Percentiles rank a stretch among this genome's conserved stretches.
Evolutionary conservation across 257 asterid genomes (phyloP).

Genomic region (Solanum sitiens): DNA sequence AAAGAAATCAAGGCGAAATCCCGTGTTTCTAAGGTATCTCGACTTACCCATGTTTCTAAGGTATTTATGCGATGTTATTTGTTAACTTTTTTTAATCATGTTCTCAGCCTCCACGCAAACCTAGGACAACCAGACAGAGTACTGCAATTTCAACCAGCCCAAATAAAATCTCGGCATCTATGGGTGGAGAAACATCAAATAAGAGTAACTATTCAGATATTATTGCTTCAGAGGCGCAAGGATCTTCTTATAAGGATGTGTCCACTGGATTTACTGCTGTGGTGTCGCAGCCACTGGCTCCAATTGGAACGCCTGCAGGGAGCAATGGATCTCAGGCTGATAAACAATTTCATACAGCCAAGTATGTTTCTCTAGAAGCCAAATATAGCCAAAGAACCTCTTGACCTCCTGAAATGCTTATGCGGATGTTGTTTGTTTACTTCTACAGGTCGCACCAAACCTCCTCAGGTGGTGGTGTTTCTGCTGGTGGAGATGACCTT

Average conservation of each 20-base stretch:
- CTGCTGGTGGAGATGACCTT: conserved; percentile 34
- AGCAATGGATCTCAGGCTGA: conserved; percentile 41
- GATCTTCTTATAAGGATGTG: conserved; percentile 28
- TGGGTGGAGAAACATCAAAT: conserved; percentile 29
- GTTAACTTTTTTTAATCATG: neutral
- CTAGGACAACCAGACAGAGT: conserved; percentile 37
- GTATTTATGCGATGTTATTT: neutral
- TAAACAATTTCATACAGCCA: conserved; percentile 19
- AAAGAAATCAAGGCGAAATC: conserved; percentile 78
- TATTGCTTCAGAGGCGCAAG: conserved; percentile 35
- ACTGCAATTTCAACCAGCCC: conserved; percentile 29
- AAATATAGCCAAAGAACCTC: neutral
- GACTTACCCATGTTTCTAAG: neutral
- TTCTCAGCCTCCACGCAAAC: conserved; percentile 48
- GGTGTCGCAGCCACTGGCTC: conserved; percentile 48
- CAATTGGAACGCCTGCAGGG: conserved; percentile 56
- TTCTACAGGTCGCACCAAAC: conserved; percentile 42
- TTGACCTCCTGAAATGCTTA: neutral
- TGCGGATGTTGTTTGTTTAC: conserved; percentile 3
- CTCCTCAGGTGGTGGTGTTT: conserved; percentile 22
- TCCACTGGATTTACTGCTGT: conserved; percentile 23
- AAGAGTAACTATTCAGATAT: conserved; percentile 17
- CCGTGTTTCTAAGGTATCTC: conserved; percentile 49
- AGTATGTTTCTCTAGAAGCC: conserved; percentile 25
- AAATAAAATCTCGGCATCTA: conserved; percentile 20